Percentiles rank a stretch among this genome's conserved stretches.
These are phyloP conservation scores for Calonectria honghensis DNA, from an alignment of 2,329 filamentous ascomycete species.

Conservation along the genomic window DNA sequence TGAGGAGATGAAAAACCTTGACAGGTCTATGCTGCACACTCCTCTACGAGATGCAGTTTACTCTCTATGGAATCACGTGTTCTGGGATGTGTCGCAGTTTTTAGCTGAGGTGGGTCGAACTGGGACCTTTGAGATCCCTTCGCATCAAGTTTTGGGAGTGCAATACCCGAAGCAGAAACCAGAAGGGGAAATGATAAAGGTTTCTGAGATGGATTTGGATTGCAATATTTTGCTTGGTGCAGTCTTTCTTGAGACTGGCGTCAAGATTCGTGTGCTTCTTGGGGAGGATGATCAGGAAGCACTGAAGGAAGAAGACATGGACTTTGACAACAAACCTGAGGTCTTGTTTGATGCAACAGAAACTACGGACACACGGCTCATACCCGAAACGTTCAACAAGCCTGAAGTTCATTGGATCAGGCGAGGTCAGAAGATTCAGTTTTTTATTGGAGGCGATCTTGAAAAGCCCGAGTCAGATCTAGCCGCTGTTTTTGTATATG, in stretches of 20 bases:
- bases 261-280: conserved; percentile 5
- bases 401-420: conserved; percentile 10
- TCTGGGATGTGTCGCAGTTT: conserved; percentile 10
- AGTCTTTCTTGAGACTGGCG: not conserved
- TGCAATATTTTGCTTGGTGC: not conserved
- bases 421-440: not conserved
- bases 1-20: not conserved
- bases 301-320: not conserved
- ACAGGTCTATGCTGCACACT: not conserved
- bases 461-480: not conserved
- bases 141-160: conserved; percentile 4
- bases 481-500: not conserved
- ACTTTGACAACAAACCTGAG: not conserved
- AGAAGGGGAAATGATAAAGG: not conserved
- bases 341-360: not conserved
- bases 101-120: not conserved
- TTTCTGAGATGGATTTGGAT: not conserved
- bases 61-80: not conserved
- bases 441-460: conserved; percentile 8
- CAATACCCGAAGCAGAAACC: not conserved
- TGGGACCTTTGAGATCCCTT: not conserved
- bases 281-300: not conserved
- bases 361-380: not conserved
- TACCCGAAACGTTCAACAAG: not conserved
- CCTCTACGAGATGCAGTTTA: conserved; percentile 1